These are phyloP conservation scores for Vigna angularis DNA, from an alignment of 306 rosid genomes.

Conservation along the genomic window DNA sequence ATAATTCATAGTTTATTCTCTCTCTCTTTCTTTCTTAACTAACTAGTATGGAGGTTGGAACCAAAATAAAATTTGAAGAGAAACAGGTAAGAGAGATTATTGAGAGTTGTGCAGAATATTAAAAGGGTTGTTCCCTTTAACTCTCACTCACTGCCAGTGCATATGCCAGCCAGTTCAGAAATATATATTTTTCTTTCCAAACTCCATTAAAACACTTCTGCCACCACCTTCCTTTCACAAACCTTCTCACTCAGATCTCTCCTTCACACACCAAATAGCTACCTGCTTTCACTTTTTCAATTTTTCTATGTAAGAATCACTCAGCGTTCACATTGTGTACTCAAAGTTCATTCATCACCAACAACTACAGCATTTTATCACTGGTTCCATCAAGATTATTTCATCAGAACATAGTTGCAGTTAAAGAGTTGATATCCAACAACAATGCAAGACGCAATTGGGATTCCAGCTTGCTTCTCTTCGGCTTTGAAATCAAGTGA, in stretches of 20 bases:
- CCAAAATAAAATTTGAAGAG: conserved; percentile 18
- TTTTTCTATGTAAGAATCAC: no score
- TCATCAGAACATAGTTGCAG: no score
- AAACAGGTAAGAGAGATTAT: conserved; percentile 50
- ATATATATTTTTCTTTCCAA: conserved; percentile 32
- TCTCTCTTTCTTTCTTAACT: no score
- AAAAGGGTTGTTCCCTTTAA: conserved; percentile 60
- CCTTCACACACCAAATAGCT: not conserved
- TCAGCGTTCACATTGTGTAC: not conserved
- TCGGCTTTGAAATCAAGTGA: conserved; percentile 55
- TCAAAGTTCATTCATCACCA: not conserved
- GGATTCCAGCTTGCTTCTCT: conserved; percentile 79
- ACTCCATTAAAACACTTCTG: conserved; percentile 57
- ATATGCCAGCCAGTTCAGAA: conserved; percentile 60
- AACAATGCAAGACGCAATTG: conserved; percentile 84
- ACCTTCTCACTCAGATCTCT: conserved; percentile 61
- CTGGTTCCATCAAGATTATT: no score
- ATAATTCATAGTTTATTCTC: no score
- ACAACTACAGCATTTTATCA: not conserved
- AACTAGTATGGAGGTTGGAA: not conserved
- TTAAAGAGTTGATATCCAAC: not conserved
- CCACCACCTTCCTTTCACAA: conserved; percentile 63
- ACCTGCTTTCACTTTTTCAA: no score
- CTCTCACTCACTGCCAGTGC: conserved; percentile 68
- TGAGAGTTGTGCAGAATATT: conserved; percentile 37